Evolutionary conservation across 106 monocot species (phyloP).

Genomic region (Acanthochlamys bracteata): DNA sequence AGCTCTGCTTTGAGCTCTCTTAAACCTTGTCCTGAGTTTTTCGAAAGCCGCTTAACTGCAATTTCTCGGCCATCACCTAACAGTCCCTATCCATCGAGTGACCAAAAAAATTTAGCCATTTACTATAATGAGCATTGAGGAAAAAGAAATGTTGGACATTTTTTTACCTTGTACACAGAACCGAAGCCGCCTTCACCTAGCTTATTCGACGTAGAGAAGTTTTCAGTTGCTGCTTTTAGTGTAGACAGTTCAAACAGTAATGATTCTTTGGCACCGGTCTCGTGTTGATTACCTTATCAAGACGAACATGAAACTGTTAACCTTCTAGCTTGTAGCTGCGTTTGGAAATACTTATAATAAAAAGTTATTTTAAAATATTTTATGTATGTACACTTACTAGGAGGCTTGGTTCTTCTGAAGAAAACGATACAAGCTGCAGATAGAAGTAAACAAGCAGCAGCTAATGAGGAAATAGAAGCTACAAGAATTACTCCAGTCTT

Average conservation of each 20-base stretch:
- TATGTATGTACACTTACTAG: too few relatives aligned
- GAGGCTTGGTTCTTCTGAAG: too few relatives aligned
- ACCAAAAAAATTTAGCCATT: neutral
- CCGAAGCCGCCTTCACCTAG: constrained; percentile 6
- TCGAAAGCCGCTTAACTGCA: constrained; percentile 4
- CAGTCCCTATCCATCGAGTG: neutral
- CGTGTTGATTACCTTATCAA: neutral
- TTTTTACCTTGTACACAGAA: constrained; percentile 4
- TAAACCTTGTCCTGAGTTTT: constrained; percentile 3
- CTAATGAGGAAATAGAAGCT: too few relatives aligned
- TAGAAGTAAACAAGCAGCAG: too few relatives aligned
- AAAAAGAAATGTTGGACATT: neutral
- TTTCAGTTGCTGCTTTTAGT: neutral
- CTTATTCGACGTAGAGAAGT: neutral
- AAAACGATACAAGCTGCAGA: too few relatives aligned
- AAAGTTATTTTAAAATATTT: too few relatives aligned
- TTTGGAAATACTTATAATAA: neutral
- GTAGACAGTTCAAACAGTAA: neutral
- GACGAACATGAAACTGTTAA: neutral
- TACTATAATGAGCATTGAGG: neutral
- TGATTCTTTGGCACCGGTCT: neutral
- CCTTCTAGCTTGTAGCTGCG: neutral
- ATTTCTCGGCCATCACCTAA: constrained; percentile 4
- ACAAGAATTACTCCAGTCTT: too few relatives aligned
- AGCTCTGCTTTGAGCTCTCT: constrained; percentile 6